Percentiles rank a stretch among this genome's conserved stretches.
These are phyloP conservation scores for Thozetella sp. DNA, from an alignment of 495 filamentous ascomycete genomes.

Conservation along the genomic window DNA sequence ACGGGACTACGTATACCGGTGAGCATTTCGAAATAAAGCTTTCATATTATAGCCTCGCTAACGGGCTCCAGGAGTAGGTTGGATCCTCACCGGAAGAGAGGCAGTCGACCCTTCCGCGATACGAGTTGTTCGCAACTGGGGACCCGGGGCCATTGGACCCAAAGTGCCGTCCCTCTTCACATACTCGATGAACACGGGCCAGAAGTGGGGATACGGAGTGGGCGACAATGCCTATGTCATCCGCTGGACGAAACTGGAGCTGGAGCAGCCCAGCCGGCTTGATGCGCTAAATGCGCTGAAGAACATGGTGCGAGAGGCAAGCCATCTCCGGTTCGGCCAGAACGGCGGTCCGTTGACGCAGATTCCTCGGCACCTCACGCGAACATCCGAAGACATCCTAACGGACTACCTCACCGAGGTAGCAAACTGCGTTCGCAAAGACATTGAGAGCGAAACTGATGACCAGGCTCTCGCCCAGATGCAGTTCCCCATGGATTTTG, in stretches of 20 bases:
- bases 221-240: constrained; percentile 1
- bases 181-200: constrained; percentile 1
- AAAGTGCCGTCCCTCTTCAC: constrained; percentile 8
- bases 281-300: constrained; percentile 2
- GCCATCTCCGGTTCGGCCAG: too few relatives aligned
- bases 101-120: neutral
- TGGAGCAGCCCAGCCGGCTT: constrained; percentile 4
- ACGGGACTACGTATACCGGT: constrained; percentile 10
- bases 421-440: too few relatives aligned
- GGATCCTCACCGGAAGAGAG: neutral
- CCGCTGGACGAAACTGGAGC: constrained; percentile 7
- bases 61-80: neutral
- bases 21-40: too few relatives aligned
- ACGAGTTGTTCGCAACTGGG: neutral
- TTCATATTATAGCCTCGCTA: neutral
- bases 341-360: too few relatives aligned
- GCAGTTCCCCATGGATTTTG: too few relatives aligned
- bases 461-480: too few relatives aligned
- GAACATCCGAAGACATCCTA: too few relatives aligned
- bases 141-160: neutral
- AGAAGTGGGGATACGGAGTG: neutral
- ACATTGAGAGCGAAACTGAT: too few relatives aligned
- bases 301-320: too few relatives aligned
- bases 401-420: too few relatives aligned
- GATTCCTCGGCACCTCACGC: too few relatives aligned